A percentile compares a stretch with the other conserved stretches of the same genome.
Conservation (phyloP, 371 early-diverging fungal genomes). For the Saksenaea vasiformis region DNA sequence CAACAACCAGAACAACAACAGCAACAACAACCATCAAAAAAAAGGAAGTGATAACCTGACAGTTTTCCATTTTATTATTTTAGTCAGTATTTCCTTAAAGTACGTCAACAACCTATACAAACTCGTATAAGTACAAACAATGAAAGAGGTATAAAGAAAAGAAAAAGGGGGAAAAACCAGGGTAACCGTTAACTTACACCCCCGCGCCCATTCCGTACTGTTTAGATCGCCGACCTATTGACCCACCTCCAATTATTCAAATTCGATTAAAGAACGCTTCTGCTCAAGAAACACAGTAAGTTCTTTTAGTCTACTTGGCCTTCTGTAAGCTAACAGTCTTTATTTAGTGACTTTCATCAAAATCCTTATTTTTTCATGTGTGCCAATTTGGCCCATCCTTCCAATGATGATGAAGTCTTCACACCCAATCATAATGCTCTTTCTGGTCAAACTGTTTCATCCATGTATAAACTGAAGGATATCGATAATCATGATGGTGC, state of each 20-base stretch:
- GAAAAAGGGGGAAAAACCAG: neutral
- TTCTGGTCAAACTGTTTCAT: constrained; percentile 48
- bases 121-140: constrained; percentile 25
- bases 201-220: neutral
- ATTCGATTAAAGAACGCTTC: constrained; percentile 16
- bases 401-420: constrained; percentile 34
- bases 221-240: constrained; percentile 23
- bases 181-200: neutral
- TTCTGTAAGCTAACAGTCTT: too few species aligned
- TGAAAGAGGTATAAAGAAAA: constrained; percentile 19
- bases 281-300: constrained; percentile 16
- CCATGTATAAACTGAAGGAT: constrained; percentile 50
- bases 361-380: constrained; percentile 47
- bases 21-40: neutral
- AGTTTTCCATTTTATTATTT: neutral
- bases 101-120: constrained; percentile 26
- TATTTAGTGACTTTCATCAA: constrained; percentile 68
- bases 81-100: constrained; percentile 8
- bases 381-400: constrained; percentile 46
- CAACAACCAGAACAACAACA: neutral
- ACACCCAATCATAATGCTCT: constrained; percentile 42
- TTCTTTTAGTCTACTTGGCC: neutral
- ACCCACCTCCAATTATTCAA: constrained; percentile 30
- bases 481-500: constrained; percentile 69
- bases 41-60: too few species aligned